Evolutionary conservation across 768 basidiomycete species (phyloP).

Genomic region (Suillus hirtellus): DNA sequence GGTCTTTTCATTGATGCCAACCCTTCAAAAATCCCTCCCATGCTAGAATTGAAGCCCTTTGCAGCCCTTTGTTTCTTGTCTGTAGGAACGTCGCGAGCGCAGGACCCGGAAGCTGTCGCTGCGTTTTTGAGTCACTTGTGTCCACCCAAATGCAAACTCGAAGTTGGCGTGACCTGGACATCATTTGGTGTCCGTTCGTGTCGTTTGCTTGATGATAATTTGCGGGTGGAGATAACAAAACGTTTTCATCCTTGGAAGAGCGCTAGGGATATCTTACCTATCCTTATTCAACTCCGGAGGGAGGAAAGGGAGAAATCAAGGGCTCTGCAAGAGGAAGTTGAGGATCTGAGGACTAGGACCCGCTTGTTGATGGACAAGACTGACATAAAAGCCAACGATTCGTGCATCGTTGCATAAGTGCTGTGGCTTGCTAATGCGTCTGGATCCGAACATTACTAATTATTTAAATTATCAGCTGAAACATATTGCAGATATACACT

Average conservation of each 20-base stretch:
- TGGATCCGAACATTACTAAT: not conserved
- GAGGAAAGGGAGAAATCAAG: slow-evolving; percentile 44
- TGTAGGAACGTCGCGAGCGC: slow-evolving; percentile 51
- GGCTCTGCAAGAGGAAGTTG: slow-evolving; percentile 44
- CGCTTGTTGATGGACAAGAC: slow-evolving; percentile 41
- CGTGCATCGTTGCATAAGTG: slow-evolving; percentile 32
- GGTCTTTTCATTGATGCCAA: slow-evolving; percentile 41
- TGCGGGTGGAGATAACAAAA: slow-evolving; percentile 13
- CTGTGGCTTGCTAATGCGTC: not conserved
- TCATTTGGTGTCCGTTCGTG: slow-evolving; percentile 20
- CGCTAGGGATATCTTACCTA: slow-evolving; percentile 43
- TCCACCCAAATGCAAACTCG: slow-evolving; percentile 43
- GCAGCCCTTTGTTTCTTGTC: slow-evolving; percentile 31
- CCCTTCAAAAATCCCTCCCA: slow-evolving; percentile 19
- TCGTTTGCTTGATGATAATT: slow-evolving; percentile 13
- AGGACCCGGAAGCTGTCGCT: slow-evolving; percentile 44
- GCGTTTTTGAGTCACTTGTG: slow-evolving; percentile 55
- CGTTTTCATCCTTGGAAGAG: slow-evolving; percentile 44
- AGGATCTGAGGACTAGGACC: slow-evolving; percentile 50
- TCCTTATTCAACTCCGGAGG: slow-evolving; percentile 42
- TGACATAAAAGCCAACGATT: slow-evolving; percentile 22
- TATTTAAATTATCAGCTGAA: not conserved
- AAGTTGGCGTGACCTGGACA: slow-evolving; percentile 52
- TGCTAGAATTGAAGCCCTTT: slow-evolving; percentile 20
- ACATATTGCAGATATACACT: not conserved